Evolutionary conservation across 441 rosid species (phyloP).

Genomic region (Geranium incanum): DNA sequence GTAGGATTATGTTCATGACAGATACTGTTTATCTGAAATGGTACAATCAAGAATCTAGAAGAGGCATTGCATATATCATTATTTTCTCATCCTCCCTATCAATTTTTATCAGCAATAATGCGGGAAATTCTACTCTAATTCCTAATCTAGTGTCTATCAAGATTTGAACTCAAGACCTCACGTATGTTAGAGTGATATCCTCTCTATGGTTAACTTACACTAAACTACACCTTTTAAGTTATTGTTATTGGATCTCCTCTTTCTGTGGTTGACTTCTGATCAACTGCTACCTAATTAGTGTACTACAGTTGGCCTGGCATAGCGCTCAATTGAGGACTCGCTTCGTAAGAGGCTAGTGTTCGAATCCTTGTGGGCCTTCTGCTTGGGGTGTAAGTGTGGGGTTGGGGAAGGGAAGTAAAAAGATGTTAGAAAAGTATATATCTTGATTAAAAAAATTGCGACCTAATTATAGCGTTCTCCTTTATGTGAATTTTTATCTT

Average conservation of each 20-base stretch:
- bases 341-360: background rate
- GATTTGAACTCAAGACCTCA: too few relatives aligned
- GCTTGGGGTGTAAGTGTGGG: too few relatives aligned
- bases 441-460: background rate
- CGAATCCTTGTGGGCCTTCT: background rate
- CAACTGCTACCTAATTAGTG: background rate
- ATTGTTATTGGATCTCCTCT: slow-evolving; percentile 1
- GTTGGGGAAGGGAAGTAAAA: too few relatives aligned
- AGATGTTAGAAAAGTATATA: too few relatives aligned
- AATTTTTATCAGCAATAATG: too few relatives aligned
- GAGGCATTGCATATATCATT: too few relatives aligned
- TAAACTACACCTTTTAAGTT: background rate
- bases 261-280: background rate
- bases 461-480: background rate
- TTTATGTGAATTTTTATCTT: background rate
- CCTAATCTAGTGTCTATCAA: too few relatives aligned
- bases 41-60: too few relatives aligned
- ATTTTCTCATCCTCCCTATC: too few relatives aligned
- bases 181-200: background rate
- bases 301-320: background rate
- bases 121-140: too few relatives aligned
- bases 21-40: background rate
- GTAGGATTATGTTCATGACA: background rate
- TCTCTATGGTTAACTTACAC: background rate
- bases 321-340: background rate